These are phyloP conservation scores for Venturia oleaginea DNA, from an alignment of 2,329 filamentous ascomycete species.

Conservation along the genomic window DNA sequence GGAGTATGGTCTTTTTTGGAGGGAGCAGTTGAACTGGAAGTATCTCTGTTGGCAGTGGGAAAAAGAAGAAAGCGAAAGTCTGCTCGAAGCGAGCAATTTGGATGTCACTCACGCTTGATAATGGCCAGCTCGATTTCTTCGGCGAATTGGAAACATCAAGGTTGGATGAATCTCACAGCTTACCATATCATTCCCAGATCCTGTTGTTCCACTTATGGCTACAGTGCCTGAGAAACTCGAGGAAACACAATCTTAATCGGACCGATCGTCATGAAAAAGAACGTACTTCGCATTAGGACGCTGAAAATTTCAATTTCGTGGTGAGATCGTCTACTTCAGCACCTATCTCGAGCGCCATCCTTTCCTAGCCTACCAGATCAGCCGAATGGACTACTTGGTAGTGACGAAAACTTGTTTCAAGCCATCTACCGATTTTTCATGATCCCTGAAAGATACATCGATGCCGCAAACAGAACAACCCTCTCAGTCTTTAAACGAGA, in stretches of 20 bases:
- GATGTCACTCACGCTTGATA: neutral
- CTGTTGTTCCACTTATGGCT: no score
- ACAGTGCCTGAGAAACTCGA: no score
- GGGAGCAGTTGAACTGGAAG: conserved; percentile 69
- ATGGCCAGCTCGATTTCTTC: neutral
- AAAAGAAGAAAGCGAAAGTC: neutral
- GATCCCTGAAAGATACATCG: neutral
- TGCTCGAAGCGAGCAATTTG: no score
- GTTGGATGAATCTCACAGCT: no score
- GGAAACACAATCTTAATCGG: no score
- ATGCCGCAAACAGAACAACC: neutral
- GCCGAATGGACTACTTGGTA: no score
- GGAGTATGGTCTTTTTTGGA: conserved; percentile 56
- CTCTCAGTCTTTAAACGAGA: neutral
- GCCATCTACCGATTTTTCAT: neutral
- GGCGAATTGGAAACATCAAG: neutral
- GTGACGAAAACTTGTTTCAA: neutral
- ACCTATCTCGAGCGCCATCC: no score
- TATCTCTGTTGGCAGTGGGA: conserved; percentile 65
- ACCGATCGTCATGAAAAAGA: no score
- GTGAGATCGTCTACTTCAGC: no score
- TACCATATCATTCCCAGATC: no score
- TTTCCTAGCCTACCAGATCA: neutral
- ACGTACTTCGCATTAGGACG: no score
- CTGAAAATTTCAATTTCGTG: no score